Evolutionary conservation across 2,329 filamentous ascomycete species (phyloP), one percentile per base, ranked within the genome.

Genomic region (Davidsoniella eucalypti): DNA sequence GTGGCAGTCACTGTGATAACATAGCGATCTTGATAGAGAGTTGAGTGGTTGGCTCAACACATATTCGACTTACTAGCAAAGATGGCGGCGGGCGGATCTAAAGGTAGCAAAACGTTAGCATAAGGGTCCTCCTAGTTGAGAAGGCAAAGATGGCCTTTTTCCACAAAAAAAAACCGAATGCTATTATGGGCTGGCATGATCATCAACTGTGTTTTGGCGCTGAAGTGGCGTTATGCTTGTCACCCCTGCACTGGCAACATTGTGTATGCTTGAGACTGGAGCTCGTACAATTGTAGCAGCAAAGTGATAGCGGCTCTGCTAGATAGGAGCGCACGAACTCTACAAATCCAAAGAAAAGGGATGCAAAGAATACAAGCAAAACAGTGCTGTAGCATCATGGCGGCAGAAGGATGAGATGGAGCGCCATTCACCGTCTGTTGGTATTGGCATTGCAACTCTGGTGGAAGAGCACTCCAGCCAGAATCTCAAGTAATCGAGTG

Each of bases 61-160:
- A 40, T 41, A 42, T 47, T 42, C 45, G 47, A 67, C 78, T 62
- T 76, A 82, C 78, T 81, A 52, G 69, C 74, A 63, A 81, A 72
- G 76, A 82, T 80, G 67, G 78, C 79, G 61, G 73, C 64, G 5
- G 78, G 78, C 57, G 77, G 76, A 58, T 79, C 78, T 81, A 48
- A 5, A 45, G 16, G 12, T 25, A 39, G 26, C 23, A 36, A 5
- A 25, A 17, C 5, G 38, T 44, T 44, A 44, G 41, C 12, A 21
- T 9, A 44, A 37, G 33, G 14, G 8, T 44, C 33, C n/a, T 8
- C 4, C 16, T 29, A 44, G 25, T 25, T 29, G 25, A 29, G 23
- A 33, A 33, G 26, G 26, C 26, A 33, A 33, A 33, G 10, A 33
- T 33, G 10, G 26, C 10, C 10, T 33, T 33, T 8, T 33, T 2